Evolutionary conservation across 2,329 filamentous ascomycete genomes (phyloP).

Genomic region (Aspergillus fumigatiaffinis): DNA sequence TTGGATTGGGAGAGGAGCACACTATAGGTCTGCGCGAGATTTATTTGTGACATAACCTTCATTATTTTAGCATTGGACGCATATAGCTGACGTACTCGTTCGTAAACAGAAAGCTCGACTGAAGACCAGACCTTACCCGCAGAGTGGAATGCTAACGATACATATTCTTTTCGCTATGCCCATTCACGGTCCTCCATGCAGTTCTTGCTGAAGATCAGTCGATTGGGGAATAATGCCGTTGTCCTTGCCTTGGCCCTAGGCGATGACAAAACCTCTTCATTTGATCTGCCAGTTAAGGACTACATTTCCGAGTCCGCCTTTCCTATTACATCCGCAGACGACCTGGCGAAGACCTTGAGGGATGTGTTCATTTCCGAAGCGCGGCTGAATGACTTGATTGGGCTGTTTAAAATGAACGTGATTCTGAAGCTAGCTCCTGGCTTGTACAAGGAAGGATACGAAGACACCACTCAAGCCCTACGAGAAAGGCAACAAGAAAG

Average conservation of each 20-base stretch:
- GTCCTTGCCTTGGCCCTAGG: conserved; percentile 74
- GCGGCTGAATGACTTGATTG: conserved; percentile 66
- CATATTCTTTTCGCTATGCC: conserved; percentile 78
- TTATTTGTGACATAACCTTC: neutral
- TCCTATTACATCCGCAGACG: conserved; percentile 44
- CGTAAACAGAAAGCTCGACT: conserved; percentile 23
- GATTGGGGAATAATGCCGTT: conserved; percentile 79
- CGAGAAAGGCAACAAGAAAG: conserved; percentile 42
- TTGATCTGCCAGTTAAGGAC: conserved; percentile 71
- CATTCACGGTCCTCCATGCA: conserved; percentile 82
- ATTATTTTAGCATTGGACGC: neutral
- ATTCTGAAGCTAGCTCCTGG: conserved; percentile 79
- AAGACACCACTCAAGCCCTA: conserved; percentile 47
- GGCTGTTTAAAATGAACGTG: conserved; percentile 70
- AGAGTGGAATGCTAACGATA: conserved; percentile 74
- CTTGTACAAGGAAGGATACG: conserved; percentile 73
- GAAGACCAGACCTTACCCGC: conserved; percentile 54
- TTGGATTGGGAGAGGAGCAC: conserved; percentile 82
- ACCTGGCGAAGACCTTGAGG: conserved; percentile 35
- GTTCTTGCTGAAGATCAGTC: conserved; percentile 76
- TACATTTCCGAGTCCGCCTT: conserved; percentile 64
- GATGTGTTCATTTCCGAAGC: conserved; percentile 70
- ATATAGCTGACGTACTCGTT: neutral
- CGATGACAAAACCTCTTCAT: conserved; percentile 74
- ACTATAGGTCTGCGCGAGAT: conserved; percentile 54